phyloP scores from a whole-genome alignment of 1,284 basidiomycete species.

The Tilletia walkeri region DNA sequence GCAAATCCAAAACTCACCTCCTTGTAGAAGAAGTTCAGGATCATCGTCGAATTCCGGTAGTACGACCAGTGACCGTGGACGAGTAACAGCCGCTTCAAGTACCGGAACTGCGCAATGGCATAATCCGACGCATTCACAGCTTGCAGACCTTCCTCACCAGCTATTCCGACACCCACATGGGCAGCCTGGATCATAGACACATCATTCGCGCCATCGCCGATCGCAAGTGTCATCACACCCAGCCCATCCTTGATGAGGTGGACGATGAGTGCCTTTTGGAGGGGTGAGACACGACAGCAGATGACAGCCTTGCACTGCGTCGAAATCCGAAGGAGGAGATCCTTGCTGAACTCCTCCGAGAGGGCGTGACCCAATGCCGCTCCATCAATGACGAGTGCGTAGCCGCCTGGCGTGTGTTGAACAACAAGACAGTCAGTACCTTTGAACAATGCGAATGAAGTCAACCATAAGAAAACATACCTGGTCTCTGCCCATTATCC shows the following conservation, averaged over 20 bases:
- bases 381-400: conserved; percentile 92
- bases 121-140: conserved; percentile 94
- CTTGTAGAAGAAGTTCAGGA: conserved; percentile 61
- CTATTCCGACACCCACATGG: conserved; percentile 91
- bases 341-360: conserved; percentile 66
- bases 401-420: conserved; percentile 66
- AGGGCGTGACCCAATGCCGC: conserved; percentile 90
- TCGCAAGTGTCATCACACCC: conserved; percentile 85
- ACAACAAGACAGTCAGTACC: too few relatives aligned
- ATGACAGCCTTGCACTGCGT: conserved; percentile 97
- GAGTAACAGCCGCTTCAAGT: conserved; percentile 86
- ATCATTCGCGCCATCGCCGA: conserved; percentile 69
- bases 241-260: conserved; percentile 97
- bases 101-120: conserved; percentile 97
- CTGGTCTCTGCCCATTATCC: conserved; percentile 78
- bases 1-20: conserved; percentile 16
- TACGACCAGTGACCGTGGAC: conserved; percentile 99
- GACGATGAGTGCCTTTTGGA: conserved; percentile 96
- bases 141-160: conserved; percentile 96
- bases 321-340: conserved; percentile 89
- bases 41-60: conserved; percentile 86
- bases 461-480: conserved; percentile 57
- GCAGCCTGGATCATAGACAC: conserved; percentile 67
- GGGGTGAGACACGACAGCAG: conserved; percentile 94
- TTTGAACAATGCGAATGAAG: conserved; percentile 59